Percentiles rank a stretch among this genome's conserved stretches.
Conservation (phyloP, 148 eudicot species). For the Pharnaceum exiguum region DNA sequence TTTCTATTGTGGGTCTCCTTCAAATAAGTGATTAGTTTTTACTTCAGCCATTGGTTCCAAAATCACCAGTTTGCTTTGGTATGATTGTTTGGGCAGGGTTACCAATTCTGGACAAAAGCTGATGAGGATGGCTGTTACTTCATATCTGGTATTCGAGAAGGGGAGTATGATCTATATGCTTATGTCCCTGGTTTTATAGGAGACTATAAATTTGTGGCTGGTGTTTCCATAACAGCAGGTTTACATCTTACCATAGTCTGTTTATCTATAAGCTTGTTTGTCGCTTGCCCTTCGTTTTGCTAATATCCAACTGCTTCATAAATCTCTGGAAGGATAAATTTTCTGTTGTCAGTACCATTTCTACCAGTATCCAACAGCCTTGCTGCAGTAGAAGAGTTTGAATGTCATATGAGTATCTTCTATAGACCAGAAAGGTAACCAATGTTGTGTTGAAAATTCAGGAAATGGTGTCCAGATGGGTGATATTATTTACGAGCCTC, state of each 20-base stretch:
- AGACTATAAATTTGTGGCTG: conserved; percentile 46
- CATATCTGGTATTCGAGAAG: conserved; percentile 45
- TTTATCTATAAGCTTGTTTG: neutral
- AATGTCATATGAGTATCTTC: no score
- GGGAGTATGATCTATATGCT: conserved; percentile 69
- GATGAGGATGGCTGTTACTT: conserved; percentile 54
- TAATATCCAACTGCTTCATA: no score
- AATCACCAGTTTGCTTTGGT: neutral
- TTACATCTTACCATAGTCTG: neutral
- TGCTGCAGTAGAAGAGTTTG: no score
- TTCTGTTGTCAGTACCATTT: no score
- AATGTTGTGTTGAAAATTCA: conserved; percentile 11
- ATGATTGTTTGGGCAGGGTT: conserved; percentile 37
- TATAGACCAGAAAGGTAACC: neutral
- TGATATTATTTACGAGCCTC: conserved; percentile 65
- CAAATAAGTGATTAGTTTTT: neutral
- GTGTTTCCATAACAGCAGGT: conserved; percentile 59
- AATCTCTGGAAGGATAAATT: no score
- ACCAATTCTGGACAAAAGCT: conserved; percentile 81
- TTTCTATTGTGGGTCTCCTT: neutral
- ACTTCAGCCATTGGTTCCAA: no score
- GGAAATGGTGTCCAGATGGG: conserved; percentile 47
- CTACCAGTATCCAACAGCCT: no score
- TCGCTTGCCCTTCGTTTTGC: neutral
- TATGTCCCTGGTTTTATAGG: conserved; percentile 82